Conservation (phyloP, 2,329 filamentous ascomycete species). For the Scytalidium lignicola region DNA sequence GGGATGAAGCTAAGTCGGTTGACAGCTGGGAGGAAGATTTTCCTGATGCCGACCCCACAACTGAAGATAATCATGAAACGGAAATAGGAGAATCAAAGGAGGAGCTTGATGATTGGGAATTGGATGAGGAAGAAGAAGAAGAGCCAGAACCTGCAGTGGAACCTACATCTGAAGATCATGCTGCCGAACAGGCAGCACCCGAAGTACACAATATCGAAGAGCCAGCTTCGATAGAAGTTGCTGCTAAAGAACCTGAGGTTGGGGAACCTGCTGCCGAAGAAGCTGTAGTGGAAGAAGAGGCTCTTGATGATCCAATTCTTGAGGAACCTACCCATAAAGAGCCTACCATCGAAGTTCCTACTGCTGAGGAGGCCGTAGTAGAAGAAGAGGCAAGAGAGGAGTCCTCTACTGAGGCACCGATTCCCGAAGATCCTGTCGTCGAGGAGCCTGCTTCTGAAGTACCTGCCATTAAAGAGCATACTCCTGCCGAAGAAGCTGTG, state of each 20-base stretch:
- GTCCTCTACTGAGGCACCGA: too few relatives aligned
- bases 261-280: slow-evolving; percentile 2
- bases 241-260: not conserved
- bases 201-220: not conserved
- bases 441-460: not conserved
- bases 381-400: too few relatives aligned
- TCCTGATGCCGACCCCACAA: slow-evolving; percentile 4
- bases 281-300: not conserved
- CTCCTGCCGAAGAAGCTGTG: not conserved
- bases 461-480: not conserved
- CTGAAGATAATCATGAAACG: slow-evolving; percentile 2
- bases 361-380: too few relatives aligned
- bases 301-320: slow-evolving; percentile 1
- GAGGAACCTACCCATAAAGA: not conserved
- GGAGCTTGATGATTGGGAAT: not conserved
- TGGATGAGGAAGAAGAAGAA: not conserved
- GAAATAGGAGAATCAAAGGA: slow-evolving; percentile 4
- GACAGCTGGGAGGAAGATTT: slow-evolving; percentile 5
- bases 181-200: too few relatives aligned
- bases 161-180: not conserved
- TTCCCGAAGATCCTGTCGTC: slow-evolving; percentile 1
- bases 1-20: not conserved
- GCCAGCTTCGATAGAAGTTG: not conserved
- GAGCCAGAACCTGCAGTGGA: too few relatives aligned
- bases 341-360: too few relatives aligned